These are phyloP conservation scores for Trebouxia sp. DNA, from an alignment of 139 green algal species.

Conservation along the genomic window DNA sequence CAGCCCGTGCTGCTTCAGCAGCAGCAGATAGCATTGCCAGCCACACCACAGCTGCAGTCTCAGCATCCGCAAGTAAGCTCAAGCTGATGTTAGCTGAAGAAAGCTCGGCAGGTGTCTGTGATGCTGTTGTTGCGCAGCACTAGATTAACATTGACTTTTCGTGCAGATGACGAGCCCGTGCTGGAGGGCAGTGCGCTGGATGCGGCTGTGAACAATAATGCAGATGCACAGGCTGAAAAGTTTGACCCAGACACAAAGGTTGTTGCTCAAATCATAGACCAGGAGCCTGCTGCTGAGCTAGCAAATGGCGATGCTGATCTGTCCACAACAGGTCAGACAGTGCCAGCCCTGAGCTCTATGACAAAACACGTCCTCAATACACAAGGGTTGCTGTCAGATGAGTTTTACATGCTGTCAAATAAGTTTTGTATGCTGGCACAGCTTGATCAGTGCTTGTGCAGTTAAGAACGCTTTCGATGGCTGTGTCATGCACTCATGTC, in stretches of 20 bases:
- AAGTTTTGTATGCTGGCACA: too few relatives aligned
- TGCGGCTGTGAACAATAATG: constrained; percentile 13
- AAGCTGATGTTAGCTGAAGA: too few relatives aligned
- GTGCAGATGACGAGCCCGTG: not conserved
- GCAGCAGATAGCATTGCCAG: constrained; percentile 5
- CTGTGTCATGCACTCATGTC: too few relatives aligned
- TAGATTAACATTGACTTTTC: too few relatives aligned
- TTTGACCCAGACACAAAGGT: constrained; percentile 7
- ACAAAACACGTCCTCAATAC: too few relatives aligned
- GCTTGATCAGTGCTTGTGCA: too few relatives aligned
- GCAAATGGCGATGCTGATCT: constrained; percentile 40
- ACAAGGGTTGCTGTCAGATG: too few relatives aligned
- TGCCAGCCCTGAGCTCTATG: too few relatives aligned
- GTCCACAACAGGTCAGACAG: constrained; percentile 34
- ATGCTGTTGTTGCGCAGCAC: too few relatives aligned
- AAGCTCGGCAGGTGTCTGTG: too few relatives aligned
- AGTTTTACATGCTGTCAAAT: too few relatives aligned
- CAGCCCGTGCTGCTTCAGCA: not conserved
- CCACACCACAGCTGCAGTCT: not conserved
- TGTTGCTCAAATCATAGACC: constrained; percentile 30
- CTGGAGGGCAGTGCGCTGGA: constrained; percentile 25
- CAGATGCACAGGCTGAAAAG: constrained; percentile 32
- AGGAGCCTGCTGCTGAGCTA: constrained; percentile 38
- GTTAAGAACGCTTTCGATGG: too few relatives aligned
- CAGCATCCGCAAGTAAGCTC: constrained; percentile 1